Evolutionary conservation across 495 filamentous ascomycete genomes (phyloP).

Genomic region (Trichoderma virens): DNA sequence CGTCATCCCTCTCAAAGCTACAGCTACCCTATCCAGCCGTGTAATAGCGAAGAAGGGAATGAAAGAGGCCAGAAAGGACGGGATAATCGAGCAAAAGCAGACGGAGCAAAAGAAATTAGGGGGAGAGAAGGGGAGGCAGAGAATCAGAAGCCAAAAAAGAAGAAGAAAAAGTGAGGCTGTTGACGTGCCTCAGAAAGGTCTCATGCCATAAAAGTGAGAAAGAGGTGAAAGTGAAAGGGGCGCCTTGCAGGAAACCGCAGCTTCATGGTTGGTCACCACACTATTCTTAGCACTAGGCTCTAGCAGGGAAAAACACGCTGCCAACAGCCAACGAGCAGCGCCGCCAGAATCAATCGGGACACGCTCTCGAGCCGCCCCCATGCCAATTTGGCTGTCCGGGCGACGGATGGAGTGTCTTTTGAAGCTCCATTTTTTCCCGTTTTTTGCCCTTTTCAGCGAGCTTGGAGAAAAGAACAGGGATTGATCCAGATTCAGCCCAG

Average conservation of each 20-base stretch:
- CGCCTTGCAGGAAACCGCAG: background rate
- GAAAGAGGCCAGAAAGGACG: background rate
- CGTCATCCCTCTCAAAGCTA: background rate
- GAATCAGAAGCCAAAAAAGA: background rate
- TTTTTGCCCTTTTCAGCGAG: background rate
- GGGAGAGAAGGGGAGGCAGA: background rate
- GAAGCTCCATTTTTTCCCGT: background rate
- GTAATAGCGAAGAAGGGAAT: background rate
- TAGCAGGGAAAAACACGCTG: background rate
- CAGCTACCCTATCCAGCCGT: background rate
- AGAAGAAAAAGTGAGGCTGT: background rate
- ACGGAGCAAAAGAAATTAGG: background rate
- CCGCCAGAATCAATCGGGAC: background rate
- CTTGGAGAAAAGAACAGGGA: background rate
- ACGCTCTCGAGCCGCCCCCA: background rate
- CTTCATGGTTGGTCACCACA: background rate
- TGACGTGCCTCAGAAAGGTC: background rate
- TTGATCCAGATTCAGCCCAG: background rate
- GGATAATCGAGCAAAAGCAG: background rate
- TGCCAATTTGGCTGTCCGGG: constrained; percentile 5
- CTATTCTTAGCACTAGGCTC: background rate
- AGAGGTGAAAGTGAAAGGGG: background rate
- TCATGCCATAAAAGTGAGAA: constrained; percentile 2
- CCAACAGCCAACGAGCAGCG: background rate
- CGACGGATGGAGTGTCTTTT: background rate